Evolutionary conservation across 257 asterid genomes (phyloP).

Genomic region (Orobanche coerulescens): DNA sequence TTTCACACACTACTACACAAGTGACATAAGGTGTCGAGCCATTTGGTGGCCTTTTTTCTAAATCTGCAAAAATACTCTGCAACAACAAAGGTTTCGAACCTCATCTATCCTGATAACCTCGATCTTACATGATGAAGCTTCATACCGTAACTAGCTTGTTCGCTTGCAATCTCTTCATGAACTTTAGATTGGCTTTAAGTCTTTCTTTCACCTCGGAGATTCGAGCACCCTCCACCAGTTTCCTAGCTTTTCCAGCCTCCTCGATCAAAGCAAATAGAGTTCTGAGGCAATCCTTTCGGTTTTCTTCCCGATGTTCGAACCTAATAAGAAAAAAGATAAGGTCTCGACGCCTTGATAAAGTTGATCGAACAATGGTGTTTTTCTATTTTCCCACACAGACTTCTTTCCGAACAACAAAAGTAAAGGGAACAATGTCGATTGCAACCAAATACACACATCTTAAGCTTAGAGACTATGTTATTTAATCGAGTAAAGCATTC

Average conservation of each 20-base stretch:
- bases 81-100: background rate
- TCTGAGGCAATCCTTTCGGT: conserved; percentile 88
- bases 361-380: background rate
- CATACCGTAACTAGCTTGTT: conserved; percentile 36
- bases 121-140: conserved; percentile 7
- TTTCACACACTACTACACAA: too few species aligned
- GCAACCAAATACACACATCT: background rate
- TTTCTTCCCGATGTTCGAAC: conserved; percentile 91
- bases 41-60: too few species aligned
- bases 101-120: background rate
- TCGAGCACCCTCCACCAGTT: conserved; percentile 59
- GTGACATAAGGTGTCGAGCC: too few species aligned
- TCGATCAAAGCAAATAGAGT: conserved; percentile 67
- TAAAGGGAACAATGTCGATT: background rate
- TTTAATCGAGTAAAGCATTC: background rate
- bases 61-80: background rate
- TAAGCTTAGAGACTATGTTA: background rate
- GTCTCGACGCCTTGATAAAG: background rate
- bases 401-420: background rate
- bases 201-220: conserved; percentile 51
- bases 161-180: conserved; percentile 70
- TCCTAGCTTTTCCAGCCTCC: conserved; percentile 73
- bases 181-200: conserved; percentile 65
- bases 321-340: conserved; percentile 28
- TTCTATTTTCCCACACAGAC: background rate